A percentile compares a stretch with the other conserved stretches of the same genome.
phyloP scores from a whole-genome alignment of 2,329 filamentous ascomycete genomes.

The Dothideomycetes sp. region DNA sequence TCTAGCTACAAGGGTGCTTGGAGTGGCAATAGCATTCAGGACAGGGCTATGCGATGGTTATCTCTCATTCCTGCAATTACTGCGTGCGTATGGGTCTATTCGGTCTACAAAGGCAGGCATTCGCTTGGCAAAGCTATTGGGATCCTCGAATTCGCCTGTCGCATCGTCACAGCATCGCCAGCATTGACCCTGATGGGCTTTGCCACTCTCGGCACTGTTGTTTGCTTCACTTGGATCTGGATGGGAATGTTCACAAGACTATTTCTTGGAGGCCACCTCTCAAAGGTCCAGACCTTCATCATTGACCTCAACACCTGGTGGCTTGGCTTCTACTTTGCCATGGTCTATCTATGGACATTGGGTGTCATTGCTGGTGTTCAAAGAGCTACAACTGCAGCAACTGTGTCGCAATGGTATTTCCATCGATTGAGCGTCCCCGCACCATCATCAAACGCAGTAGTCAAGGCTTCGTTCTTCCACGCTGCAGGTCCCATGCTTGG shows the following conservation, averaged over 20 bases:
- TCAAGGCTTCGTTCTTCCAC: constrained; percentile 72
- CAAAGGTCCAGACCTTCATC: constrained; percentile 53
- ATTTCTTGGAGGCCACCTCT: constrained; percentile 84
- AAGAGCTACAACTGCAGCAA: constrained; percentile 82
- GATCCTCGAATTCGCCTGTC: constrained; percentile 85
- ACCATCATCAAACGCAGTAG: constrained; percentile 68
- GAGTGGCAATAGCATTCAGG: constrained; percentile 70
- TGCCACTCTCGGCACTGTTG: constrained; percentile 60
- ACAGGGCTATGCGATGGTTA: constrained; percentile 78
- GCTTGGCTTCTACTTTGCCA: constrained; percentile 81
- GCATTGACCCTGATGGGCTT: constrained; percentile 78
- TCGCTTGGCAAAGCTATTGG: constrained; percentile 73
- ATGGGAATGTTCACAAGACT: constrained; percentile 91
- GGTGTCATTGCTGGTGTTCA: constrained; percentile 81
- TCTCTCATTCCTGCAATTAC: constrained; percentile 65
- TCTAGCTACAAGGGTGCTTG: constrained; percentile 74
- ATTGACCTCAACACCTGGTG: constrained; percentile 88
- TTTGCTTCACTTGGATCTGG: constrained; percentile 93
- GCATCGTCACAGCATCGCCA: constrained; percentile 75
- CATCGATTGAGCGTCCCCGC: constrained; percentile 74
- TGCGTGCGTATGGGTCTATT: constrained; percentile 70
- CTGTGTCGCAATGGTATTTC: constrained; percentile 98
- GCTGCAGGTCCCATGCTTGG: constrained; percentile 80
- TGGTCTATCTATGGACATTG: constrained; percentile 93
- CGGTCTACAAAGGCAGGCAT: constrained; percentile 68